Percentiles rank a stretch among this genome's conserved stretches.
Conservation (phyloP, 129 eudicot species). For the Sambucus nigra region DNA sequence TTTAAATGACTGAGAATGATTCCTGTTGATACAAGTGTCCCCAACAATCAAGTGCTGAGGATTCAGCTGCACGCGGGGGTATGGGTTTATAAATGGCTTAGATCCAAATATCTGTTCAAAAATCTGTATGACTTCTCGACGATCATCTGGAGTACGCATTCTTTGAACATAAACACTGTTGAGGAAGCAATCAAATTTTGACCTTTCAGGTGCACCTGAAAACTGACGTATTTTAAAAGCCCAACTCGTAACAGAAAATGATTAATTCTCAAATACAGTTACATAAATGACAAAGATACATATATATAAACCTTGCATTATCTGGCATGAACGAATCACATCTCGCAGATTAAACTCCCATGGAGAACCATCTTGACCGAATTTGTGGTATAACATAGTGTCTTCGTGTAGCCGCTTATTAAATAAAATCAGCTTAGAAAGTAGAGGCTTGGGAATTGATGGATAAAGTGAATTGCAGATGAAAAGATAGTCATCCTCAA, state of each 20-base stretch:
- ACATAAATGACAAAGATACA: background rate
- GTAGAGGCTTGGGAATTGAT: conserved; percentile 38
- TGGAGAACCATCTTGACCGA: conserved; percentile 90
- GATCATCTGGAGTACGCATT: conserved; percentile 81
- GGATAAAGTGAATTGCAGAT: conserved; percentile 70
- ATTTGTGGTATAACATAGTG: conserved; percentile 63
- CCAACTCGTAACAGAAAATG: background rate
- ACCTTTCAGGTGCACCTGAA: conserved; percentile 55
- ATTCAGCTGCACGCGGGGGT: conserved; percentile 60
- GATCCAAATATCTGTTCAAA: conserved; percentile 54
- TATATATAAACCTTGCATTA: conserved; percentile 48
- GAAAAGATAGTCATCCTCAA: conserved; percentile 52
- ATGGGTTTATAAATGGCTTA: conserved; percentile 41
- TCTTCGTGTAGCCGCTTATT: conserved; percentile 70
- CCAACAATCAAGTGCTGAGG: conserved; percentile 50
- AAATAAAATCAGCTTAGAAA: conserved; percentile 47
- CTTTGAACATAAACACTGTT: conserved; percentile 83
- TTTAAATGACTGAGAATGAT: conserved; percentile 27
- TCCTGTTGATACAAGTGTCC: conserved; percentile 40
- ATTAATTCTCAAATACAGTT: background rate
- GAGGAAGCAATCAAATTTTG: conserved; percentile 58
- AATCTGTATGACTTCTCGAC: conserved; percentile 48
- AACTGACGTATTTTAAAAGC: conserved; percentile 1
- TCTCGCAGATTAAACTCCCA: conserved; percentile 99
- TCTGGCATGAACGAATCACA: conserved; percentile 78